phyloP scores from a whole-genome alignment of 371 early-diverging fungal species.

The Rhizopus stolonifer region DNA sequence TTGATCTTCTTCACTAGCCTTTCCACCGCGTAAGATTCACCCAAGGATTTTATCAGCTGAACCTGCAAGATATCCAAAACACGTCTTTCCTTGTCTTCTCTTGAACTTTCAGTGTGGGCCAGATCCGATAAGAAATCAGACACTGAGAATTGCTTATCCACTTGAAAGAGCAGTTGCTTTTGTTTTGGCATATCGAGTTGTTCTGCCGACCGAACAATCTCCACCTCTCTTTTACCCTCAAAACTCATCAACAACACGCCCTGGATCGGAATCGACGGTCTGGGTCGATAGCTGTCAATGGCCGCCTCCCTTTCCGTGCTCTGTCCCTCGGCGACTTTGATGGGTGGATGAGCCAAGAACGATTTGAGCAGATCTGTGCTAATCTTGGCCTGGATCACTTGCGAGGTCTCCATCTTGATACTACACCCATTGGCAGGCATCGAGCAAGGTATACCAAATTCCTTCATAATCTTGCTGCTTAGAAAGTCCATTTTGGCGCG shows the following conservation, averaged over 20 bases:
- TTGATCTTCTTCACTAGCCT: constrained; percentile 4
- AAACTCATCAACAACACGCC: constrained; percentile 21
- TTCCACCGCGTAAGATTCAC: constrained; percentile 10
- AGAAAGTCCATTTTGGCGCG: constrained; percentile 87
- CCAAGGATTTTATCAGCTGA: constrained; percentile 13
- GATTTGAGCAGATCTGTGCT: constrained; percentile 55
- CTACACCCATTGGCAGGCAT: constrained; percentile 89
- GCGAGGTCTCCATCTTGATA: constrained; percentile 65
- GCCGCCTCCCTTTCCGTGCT: not conserved
- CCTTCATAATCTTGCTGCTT: constrained; percentile 79
- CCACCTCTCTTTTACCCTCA: constrained; percentile 10
- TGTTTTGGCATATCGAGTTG: constrained; percentile 3
- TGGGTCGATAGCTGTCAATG: constrained; percentile 4
- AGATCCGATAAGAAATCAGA: constrained; percentile 19
- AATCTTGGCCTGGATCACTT: constrained; percentile 57
- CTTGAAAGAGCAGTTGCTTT: constrained; percentile 23
- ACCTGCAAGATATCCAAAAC: constrained; percentile 23
- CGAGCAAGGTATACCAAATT: constrained; percentile 83
- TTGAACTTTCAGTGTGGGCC: constrained; percentile 18
- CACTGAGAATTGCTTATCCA: constrained; percentile 17
- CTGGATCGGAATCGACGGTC: constrained; percentile 19
- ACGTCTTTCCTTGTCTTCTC: constrained; percentile 9
- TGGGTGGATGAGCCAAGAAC: constrained; percentile 9
- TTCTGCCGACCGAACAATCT: constrained; percentile 19
- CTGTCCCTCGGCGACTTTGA: not conserved